Evolutionary conservation across 2,329 filamentous ascomycete genomes (phyloP).

Genomic region (Ceratocystis cacaofunesta): DNA sequence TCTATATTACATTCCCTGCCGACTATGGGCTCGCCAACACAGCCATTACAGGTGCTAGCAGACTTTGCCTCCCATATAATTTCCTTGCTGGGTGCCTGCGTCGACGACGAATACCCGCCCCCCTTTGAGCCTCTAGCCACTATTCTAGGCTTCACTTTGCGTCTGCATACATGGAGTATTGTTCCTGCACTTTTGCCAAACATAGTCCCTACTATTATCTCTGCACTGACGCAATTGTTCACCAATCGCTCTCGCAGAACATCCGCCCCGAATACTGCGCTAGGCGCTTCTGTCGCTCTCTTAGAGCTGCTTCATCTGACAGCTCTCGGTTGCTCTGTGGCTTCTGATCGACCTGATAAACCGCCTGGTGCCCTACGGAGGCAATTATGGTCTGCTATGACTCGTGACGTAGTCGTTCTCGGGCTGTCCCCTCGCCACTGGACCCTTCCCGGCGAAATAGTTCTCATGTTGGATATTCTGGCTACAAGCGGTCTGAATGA

Average conservation of each 20-base stretch:
- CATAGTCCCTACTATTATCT: constrained; percentile 30
- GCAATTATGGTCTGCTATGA: constrained; percentile 53
- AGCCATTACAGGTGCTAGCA: constrained; percentile 41
- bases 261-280: background rate
- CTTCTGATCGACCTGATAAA: constrained; percentile 22
- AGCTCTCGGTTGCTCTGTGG: constrained; percentile 42
- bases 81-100: constrained; percentile 52
- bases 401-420: constrained; percentile 50
- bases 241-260: background rate
- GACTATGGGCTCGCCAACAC: constrained; percentile 34
- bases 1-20: constrained; percentile 55
- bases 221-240: constrained; percentile 9
- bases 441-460: constrained; percentile 48
- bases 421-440: constrained; percentile 44
- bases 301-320: constrained; percentile 42
- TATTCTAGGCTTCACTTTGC: constrained; percentile 48
- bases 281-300: constrained; percentile 14
- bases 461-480: constrained; percentile 49
- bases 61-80: constrained; percentile 51
- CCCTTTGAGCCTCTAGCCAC: constrained; percentile 53
- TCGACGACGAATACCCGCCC: constrained; percentile 45
- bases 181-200: constrained; percentile 44
- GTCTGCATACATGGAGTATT: constrained; percentile 43
- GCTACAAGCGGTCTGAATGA: constrained; percentile 47
- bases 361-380: constrained; percentile 21